Evolutionary conservation across 192 early-diverging fungal species (phyloP).

Genomic region (Chytriomyces sp.): DNA sequence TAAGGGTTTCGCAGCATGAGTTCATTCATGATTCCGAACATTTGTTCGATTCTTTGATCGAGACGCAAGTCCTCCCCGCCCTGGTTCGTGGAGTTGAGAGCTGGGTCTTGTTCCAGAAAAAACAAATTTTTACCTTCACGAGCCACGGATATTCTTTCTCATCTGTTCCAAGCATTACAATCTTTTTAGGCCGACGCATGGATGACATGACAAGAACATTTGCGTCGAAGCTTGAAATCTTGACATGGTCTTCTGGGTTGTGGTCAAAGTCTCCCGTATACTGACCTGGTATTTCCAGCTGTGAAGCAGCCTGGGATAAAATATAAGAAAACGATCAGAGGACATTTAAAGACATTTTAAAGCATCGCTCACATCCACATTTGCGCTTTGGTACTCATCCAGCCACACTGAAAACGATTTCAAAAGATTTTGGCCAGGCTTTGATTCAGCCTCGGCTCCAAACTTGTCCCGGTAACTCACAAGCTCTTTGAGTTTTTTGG

Average conservation of each 20-base stretch:
- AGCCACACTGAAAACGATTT: constrained; percentile 37
- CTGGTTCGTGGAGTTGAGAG: constrained; percentile 35
- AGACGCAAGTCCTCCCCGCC: constrained; percentile 83
- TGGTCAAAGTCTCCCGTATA: constrained; percentile 61
- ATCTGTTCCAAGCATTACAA: constrained; percentile 74
- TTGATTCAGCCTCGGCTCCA: constrained; percentile 22
- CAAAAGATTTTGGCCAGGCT: constrained; percentile 29
- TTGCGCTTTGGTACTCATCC: constrained; percentile 28
- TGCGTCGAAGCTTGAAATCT: constrained; percentile 68
- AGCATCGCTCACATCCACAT: constrained; percentile 18
- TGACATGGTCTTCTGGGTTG: constrained; percentile 56
- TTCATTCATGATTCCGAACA: constrained; percentile 80
- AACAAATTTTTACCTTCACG: constrained; percentile 64
- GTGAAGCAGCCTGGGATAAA: constrained; percentile 33
- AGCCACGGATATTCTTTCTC: constrained; percentile 75
- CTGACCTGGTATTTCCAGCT: constrained; percentile 79
- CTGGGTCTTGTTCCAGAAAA: not conserved
- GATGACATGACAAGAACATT: constrained; percentile 71
- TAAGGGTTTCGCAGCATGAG: constrained; percentile 60
- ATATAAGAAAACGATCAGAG: not conserved
- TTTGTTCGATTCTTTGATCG: constrained; percentile 78
- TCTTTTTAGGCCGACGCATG: constrained; percentile 72
- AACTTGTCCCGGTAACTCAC: constrained; percentile 27
- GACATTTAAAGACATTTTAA: not conserved
- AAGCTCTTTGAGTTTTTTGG: constrained; percentile 27